These are phyloP conservation scores for Podospora appendiculata DNA, from an alignment of 495 filamentous ascomycete species.

Conservation along the genomic window DNA sequence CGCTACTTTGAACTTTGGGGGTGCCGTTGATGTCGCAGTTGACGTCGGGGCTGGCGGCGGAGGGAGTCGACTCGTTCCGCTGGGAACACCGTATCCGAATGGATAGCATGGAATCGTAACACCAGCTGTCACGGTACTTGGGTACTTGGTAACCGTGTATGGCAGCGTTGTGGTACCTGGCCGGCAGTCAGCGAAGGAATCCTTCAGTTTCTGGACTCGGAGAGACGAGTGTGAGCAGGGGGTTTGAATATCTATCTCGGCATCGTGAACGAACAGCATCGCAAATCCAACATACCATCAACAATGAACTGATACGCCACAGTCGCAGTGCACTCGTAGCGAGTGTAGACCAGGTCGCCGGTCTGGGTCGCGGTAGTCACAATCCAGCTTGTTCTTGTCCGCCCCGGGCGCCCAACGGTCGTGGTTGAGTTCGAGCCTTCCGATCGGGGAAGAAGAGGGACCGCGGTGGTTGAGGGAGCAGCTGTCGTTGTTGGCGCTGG, in stretches of 20 bases:
- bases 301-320: conserved; percentile 7
- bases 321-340: conserved; percentile 2
- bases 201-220: too few relatives aligned
- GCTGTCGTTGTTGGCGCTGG: background rate
- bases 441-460: too few relatives aligned
- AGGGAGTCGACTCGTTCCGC: background rate
- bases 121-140: conserved; percentile 2
- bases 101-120: conserved; percentile 3
- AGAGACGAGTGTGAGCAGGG: too few relatives aligned
- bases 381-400: conserved; percentile 2
- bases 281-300: background rate
- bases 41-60: background rate
- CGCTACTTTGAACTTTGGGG: background rate
- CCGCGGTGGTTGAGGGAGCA: too few relatives aligned
- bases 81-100: background rate
- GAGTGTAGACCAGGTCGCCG: conserved; percentile 1
- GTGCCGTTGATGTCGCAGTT: background rate
- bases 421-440: too few relatives aligned
- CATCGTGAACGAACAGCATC: too few relatives aligned
- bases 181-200: too few relatives aligned
- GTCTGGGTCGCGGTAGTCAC: conserved; percentile 4
- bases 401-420: background rate
- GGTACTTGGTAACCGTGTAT: conserved; percentile 1
- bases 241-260: too few relatives aligned
- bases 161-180: background rate